phyloP scores from a whole-genome alignment of 805 yeast genomes.

The Saccharomycopsis sp. region DNA sequence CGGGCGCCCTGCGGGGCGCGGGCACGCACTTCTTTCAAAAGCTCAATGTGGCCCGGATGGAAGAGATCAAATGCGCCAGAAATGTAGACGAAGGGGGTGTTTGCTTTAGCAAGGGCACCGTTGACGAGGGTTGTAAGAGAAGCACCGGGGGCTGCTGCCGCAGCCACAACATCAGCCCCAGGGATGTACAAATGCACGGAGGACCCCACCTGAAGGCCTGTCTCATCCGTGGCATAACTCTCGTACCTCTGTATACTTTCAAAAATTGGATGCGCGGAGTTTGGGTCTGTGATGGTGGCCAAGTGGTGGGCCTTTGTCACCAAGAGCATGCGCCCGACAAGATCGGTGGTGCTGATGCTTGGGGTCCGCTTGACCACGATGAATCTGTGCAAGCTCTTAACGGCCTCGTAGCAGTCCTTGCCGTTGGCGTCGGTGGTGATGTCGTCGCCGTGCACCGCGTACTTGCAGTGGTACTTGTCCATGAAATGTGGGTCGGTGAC shows the following conservation, averaged over 20 bases:
- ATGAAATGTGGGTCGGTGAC: constrained; percentile 80
- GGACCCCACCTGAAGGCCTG: constrained; percentile 51
- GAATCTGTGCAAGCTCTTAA: constrained; percentile 79
- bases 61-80: constrained; percentile 89
- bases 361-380: constrained; percentile 90
- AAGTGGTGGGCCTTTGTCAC: constrained; percentile 52
- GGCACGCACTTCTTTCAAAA: constrained; percentile 41
- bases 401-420: constrained; percentile 78
- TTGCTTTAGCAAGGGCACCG: constrained; percentile 26
- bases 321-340: constrained; percentile 79
- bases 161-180: not conserved
- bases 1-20: constrained; percentile 33
- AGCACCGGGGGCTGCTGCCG: no score
- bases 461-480: constrained; percentile 67
- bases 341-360: constrained; percentile 89
- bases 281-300: constrained; percentile 25
- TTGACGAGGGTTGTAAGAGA: no score
- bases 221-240: constrained; percentile 51
- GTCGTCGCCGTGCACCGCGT: constrained; percentile 98
- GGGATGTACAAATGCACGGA: constrained; percentile 37
- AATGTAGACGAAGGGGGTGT: no score
- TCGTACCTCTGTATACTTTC: constrained; percentile 37
- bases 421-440: constrained; percentile 96
- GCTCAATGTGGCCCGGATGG: constrained; percentile 86
- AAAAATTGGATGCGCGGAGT: constrained; percentile 22